Conservation (phyloP, 768 basidiomycete species). For the Lentinula sp. region DNA sequence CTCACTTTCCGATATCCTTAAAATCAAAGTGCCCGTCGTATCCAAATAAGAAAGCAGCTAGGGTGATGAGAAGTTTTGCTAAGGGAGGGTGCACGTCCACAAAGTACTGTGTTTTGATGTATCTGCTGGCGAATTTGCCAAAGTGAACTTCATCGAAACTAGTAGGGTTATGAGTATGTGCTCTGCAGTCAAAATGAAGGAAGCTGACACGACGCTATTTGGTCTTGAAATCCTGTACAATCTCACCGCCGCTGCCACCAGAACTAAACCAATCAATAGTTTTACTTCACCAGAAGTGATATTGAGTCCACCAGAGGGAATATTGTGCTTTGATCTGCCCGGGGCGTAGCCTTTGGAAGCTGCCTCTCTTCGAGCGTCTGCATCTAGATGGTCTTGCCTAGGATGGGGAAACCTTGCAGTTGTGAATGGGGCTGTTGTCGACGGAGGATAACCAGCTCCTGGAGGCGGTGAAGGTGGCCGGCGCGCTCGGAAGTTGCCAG, state of each 20-base stretch:
- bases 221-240: constrained; percentile 83
- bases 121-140: constrained; percentile 92
- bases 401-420: constrained; percentile 60
- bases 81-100: constrained; percentile 97
- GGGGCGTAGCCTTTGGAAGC: constrained; percentile 62
- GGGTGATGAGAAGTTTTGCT: constrained; percentile 91
- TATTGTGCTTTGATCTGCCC: constrained; percentile 32
- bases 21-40: constrained; percentile 95
- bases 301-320: constrained; percentile 55
- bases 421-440: constrained; percentile 24
- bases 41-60: constrained; percentile 81
- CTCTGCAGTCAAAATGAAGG: not conserved
- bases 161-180: constrained; percentile 5
- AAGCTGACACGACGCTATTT: constrained; percentile 83
- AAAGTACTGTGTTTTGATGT: constrained; percentile 88
- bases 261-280: constrained; percentile 55
- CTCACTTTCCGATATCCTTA: constrained; percentile 94
- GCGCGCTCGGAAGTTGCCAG: constrained; percentile 53
- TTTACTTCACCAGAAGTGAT: constrained; percentile 73
- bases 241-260: constrained; percentile 77
- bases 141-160: constrained; percentile 99
- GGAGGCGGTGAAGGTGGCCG: constrained; percentile 65
- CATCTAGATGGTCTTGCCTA: constrained; percentile 62
- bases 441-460: constrained; percentile 23
- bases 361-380: constrained; percentile 64